Evolutionary conservation across 1,139 yeast species (phyloP).

Genomic region (Yamadazyma spencermartinsiae): DNA sequence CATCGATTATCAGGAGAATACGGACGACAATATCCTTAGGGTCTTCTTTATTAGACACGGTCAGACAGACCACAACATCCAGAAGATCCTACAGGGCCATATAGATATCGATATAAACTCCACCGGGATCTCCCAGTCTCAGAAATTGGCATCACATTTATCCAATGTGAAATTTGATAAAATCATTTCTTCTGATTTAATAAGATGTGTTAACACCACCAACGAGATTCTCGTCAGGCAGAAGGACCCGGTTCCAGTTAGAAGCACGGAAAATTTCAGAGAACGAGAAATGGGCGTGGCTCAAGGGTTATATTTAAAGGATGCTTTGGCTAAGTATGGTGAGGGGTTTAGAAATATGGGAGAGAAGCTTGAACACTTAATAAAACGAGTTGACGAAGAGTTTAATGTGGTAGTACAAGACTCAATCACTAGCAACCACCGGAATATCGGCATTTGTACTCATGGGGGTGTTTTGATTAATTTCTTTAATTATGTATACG

Average conservation of each 20-base stretch:
- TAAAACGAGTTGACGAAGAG: constrained; percentile 49
- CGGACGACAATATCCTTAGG: constrained; percentile 42
- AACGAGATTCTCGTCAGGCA: constrained; percentile 36
- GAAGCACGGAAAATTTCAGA: constrained; percentile 48
- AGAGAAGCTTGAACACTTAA: constrained; percentile 50
- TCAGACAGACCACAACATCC: constrained; percentile 69
- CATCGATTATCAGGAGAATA: constrained; percentile 30
- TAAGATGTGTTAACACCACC: constrained; percentile 60
- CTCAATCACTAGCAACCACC: constrained; percentile 30
- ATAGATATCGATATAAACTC: constrained; percentile 58
- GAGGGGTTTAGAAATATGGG: constrained; percentile 46
- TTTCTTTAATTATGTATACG: constrained; percentile 48
- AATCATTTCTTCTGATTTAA: constrained; percentile 59
- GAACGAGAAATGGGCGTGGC: constrained; percentile 78
- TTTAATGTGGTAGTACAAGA: constrained; percentile 46
- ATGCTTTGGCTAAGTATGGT: constrained; percentile 55
- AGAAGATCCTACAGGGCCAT: constrained; percentile 76
- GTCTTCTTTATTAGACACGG: constrained; percentile 76
- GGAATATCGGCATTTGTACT: constrained; percentile 64
- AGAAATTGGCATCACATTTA: constrained; percentile 45
- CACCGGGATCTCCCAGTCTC: constrained; percentile 59
- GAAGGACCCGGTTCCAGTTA: constrained; percentile 15
- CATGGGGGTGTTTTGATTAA: constrained; percentile 87
- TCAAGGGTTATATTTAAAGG: constrained; percentile 71
- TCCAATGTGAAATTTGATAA: constrained; percentile 46